Evolutionary conservation across 495 filamentous ascomycete genomes (phyloP).

Genomic region (Neurospora tetraspora): DNA sequence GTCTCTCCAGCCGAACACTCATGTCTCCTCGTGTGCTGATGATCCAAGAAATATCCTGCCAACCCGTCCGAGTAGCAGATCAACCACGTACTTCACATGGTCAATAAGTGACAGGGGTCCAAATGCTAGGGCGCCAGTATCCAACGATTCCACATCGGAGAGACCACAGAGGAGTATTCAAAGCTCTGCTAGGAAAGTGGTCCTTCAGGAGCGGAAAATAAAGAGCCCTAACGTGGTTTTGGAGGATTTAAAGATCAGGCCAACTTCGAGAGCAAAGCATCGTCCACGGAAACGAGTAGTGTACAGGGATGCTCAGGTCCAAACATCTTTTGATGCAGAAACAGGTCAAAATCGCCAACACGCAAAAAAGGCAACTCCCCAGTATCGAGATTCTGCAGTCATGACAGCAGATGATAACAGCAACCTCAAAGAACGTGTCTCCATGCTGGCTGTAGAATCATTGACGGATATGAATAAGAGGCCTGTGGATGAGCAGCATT

Average conservation of each 20-base stretch:
- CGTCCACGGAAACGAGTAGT: background rate
- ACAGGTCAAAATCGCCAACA: background rate
- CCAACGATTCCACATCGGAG: background rate
- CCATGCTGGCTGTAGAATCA: background rate
- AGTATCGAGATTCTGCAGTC: background rate
- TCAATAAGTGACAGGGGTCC: constrained; percentile 12
- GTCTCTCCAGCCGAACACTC: background rate
- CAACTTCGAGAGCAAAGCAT: background rate
- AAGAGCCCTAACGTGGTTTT: background rate
- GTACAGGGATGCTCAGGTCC: background rate
- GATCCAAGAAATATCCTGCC: background rate
- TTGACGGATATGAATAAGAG: background rate
- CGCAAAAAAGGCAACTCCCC: background rate
- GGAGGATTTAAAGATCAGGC: background rate
- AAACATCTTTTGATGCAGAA: background rate
- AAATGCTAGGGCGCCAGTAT: background rate
- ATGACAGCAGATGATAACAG: background rate
- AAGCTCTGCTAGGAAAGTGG: background rate
- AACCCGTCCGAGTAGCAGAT: background rate
- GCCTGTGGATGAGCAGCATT: background rate
- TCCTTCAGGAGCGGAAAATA: background rate
- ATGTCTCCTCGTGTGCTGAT: background rate
- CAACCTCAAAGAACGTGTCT: background rate
- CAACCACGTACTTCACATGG: constrained; percentile 24
- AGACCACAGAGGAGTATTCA: background rate